These are phyloP conservation scores for Microthlaspi erraticum DNA, from an alignment of 345 rosid genomes.

Conservation along the genomic window DNA sequence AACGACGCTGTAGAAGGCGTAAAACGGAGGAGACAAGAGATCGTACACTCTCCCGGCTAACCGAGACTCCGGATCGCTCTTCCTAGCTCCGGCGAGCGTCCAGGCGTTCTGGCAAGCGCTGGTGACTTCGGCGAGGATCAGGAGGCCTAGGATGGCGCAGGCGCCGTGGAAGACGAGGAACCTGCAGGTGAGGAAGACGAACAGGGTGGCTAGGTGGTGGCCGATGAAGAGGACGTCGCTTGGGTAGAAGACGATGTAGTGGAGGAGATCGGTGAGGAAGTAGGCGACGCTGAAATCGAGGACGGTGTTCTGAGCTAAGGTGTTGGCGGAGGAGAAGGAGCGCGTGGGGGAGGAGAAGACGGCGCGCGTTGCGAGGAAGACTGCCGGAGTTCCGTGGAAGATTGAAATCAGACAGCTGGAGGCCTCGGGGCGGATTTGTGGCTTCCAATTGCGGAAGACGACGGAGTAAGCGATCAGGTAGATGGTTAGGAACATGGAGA, in stretches of 20 bases:
- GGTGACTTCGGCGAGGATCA: constrained; percentile 84
- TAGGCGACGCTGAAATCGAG: constrained; percentile 86
- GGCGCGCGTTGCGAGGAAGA: constrained; percentile 62
- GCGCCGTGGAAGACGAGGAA: constrained; percentile 77
- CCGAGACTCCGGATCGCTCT: constrained; percentile 51
- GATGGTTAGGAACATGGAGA: constrained; percentile 58
- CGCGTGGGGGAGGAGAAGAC: constrained; percentile 50
- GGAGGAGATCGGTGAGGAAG: constrained; percentile 77
- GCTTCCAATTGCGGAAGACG: constrained; percentile 73
- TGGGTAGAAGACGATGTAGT: constrained; percentile 78
- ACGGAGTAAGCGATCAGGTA: constrained; percentile 61
- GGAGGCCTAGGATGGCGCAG: constrained; percentile 61
- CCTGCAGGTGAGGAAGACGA: constrained; percentile 86
- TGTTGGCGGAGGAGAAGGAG: constrained; percentile 65
- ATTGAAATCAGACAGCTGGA: constrained; percentile 81
- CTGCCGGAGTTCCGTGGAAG: constrained; percentile 85
- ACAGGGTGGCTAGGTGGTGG: constrained; percentile 84
- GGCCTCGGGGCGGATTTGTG: constrained; percentile 73
- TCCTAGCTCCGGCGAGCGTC: constrained; percentile 74
- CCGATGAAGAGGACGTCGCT: constrained; percentile 84
- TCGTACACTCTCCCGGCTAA: constrained; percentile 61
- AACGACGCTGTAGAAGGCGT: constrained; percentile 64
- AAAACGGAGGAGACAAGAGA: constrained; percentile 72
- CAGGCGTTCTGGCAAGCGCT: constrained; percentile 91
- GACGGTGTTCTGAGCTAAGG: constrained; percentile 56